These are phyloP conservation scores for Penicillium brasilianum DNA, from an alignment of 2,329 filamentous ascomycete genomes.

Conservation along the genomic window DNA sequence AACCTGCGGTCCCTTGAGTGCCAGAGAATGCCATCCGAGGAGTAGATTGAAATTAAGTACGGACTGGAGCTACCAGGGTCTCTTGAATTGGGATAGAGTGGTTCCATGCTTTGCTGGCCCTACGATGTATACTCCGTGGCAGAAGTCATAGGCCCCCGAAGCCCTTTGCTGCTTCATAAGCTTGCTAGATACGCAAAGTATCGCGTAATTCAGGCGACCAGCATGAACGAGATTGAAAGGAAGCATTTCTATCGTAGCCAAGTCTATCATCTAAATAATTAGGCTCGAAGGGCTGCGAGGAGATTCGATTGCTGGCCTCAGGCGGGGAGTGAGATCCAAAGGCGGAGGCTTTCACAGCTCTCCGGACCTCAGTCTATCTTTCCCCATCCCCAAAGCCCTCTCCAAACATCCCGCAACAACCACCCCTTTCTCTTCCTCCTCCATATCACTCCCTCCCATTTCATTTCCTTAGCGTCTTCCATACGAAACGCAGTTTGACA, in stretches of 20 bases:
- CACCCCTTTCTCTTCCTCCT: constrained; percentile 18
- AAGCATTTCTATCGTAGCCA: neutral
- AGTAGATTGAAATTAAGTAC: neutral
- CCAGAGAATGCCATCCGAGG: neutral
- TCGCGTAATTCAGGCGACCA: neutral
- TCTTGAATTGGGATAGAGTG: too few species aligned
- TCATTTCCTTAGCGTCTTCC: constrained; percentile 9
- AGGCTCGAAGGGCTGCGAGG: neutral
- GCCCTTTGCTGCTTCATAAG: neutral
- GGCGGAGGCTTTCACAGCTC: constrained; percentile 26
- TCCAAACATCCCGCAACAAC: constrained; percentile 6
- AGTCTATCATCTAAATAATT: neutral
- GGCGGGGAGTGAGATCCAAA: constrained; percentile 16
- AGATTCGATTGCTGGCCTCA: neutral
- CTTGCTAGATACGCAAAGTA: neutral
- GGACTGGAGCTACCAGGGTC: neutral
- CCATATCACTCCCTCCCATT: neutral
- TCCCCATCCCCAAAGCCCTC: constrained; percentile 17
- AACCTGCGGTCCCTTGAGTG: constrained; percentile 7
- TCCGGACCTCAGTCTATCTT: constrained; percentile 23
- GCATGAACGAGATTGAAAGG: neutral
- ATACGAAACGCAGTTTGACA: constrained; percentile 5
- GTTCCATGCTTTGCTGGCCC: neutral
- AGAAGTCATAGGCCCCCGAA: neutral
- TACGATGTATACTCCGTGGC: neutral